Evolutionary conservation across 2,329 filamentous ascomycete genomes (phyloP).

Genomic region (Xylaria sp.): DNA sequence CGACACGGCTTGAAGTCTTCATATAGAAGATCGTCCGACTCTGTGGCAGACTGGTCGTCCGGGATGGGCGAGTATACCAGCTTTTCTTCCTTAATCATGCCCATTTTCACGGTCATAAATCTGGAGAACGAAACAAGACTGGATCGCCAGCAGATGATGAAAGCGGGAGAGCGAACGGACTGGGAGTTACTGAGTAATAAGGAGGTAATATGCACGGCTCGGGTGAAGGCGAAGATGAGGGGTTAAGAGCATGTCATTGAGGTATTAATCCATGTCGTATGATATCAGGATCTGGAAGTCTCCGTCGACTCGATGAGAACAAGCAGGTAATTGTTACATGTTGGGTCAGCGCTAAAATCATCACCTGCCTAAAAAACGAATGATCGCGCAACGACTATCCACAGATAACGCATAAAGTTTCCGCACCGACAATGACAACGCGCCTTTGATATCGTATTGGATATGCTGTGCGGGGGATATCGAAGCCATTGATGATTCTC

Average conservation of each 20-base stretch:
- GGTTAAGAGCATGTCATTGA: neutral
- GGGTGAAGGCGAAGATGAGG: neutral
- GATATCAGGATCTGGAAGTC: constrained; percentile 11
- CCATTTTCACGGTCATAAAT: constrained; percentile 24
- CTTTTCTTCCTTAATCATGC: constrained; percentile 11
- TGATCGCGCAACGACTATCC: constrained; percentile 4
- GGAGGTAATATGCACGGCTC: neutral
- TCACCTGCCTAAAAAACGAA: constrained; percentile 35
- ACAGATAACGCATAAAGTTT: constrained; percentile 24
- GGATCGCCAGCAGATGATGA: neutral
- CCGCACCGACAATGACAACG: neutral
- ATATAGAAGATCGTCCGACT: constrained; percentile 38
- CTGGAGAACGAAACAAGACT: neutral
- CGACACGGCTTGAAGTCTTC: constrained; percentile 22
- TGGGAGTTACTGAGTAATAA: constrained; percentile 10
- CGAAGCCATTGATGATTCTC: neutral
- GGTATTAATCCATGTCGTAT: constrained; percentile 14
- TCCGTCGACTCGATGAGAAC: neutral
- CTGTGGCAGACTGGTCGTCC: constrained; percentile 36
- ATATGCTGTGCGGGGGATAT: constrained; percentile 23
- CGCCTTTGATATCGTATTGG: constrained; percentile 27
- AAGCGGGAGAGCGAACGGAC: neutral
- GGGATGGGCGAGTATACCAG: constrained; percentile 36
- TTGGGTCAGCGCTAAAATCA: constrained; percentile 22
- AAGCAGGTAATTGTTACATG: neutral